These are phyloP conservation scores for Tylopilus rubrobrunneus DNA, from an alignment of 768 basidiomycete species.

Conservation along the genomic window DNA sequence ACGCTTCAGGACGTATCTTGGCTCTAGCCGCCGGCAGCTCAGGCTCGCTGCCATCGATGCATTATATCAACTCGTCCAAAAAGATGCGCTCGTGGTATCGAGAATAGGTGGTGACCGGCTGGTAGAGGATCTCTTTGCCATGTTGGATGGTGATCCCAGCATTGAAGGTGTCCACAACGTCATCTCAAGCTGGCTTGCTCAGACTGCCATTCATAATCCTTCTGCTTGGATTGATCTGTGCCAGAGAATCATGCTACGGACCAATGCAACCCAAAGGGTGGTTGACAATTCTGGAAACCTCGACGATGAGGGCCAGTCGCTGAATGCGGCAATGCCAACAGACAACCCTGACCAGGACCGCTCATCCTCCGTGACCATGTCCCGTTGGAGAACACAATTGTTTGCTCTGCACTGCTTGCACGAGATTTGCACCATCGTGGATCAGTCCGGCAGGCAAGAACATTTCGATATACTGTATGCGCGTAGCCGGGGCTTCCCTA, in stretches of 20 bases:
- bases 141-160: slow-evolving; percentile 92
- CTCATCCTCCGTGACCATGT: slow-evolving; percentile 47
- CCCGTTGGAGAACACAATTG: slow-evolving; percentile 94
- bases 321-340: slow-evolving; percentile 55
- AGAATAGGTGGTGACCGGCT: slow-evolving; percentile 90
- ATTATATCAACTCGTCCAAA: slow-evolving; percentile 94
- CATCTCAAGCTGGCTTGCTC: slow-evolving; percentile 90
- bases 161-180: slow-evolving; percentile 93
- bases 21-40: slow-evolving; percentile 76
- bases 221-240: slow-evolving; percentile 98
- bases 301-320: slow-evolving; percentile 93
- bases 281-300: slow-evolving; percentile 55
- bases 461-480: slow-evolving; percentile 81
- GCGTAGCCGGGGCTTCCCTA: slow-evolving; percentile 50
- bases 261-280: slow-evolving; percentile 78
- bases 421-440: slow-evolving; percentile 76
- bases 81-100: slow-evolving; percentile 88
- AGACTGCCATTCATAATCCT: slow-evolving; percentile 89
- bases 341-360: slow-evolving; percentile 29
- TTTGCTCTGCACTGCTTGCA: slow-evolving; percentile 94
- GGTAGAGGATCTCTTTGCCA: slow-evolving; percentile 91
- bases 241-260: slow-evolving; percentile 94
- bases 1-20: slow-evolving; percentile 74
- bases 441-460: slow-evolving; percentile 69
- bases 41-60: slow-evolving; percentile 95